A percentile compares a stretch with the other conserved stretches of the same genome.
These are phyloP conservation scores for Neoboletus magnificus DNA, from an alignment of 768 basidiomycete species.

Conservation along the genomic window DNA sequence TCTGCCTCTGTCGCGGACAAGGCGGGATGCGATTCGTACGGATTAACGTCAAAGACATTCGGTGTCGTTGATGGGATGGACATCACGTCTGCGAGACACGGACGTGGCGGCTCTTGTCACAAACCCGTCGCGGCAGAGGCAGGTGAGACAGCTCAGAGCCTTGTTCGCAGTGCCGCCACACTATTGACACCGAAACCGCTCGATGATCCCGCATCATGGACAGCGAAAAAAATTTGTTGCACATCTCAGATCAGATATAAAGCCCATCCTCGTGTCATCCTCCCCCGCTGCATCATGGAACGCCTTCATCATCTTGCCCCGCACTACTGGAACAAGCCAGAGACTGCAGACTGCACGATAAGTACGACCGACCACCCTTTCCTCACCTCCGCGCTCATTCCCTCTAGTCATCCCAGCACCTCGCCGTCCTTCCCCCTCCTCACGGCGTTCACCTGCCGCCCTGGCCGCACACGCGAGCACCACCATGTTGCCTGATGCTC, in stretches of 20 bases:
- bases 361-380: constrained; percentile 39
- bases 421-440: neutral
- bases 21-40: constrained; percentile 68
- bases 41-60: constrained; percentile 51
- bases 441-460: constrained; percentile 4
- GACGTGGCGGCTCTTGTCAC: neutral
- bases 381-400: neutral
- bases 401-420: constrained; percentile 48
- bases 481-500: constrained; percentile 45
- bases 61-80: neutral
- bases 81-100: neutral
- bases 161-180: too few relatives aligned
- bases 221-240: neutral
- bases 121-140: neutral
- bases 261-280: neutral
- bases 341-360: constrained; percentile 77
- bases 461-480: neutral
- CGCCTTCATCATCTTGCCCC: constrained; percentile 44
- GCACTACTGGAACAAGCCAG: constrained; percentile 70
- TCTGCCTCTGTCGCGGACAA: constrained; percentile 70
- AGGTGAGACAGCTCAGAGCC: neutral
- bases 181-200: neutral
- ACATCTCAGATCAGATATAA: constrained; percentile 6
- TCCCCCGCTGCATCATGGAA: neutral
- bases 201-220: neutral